Conservation (phyloP, 805 yeast genomes). For the Cyberlindnera samutprakarnensis region DNA sequence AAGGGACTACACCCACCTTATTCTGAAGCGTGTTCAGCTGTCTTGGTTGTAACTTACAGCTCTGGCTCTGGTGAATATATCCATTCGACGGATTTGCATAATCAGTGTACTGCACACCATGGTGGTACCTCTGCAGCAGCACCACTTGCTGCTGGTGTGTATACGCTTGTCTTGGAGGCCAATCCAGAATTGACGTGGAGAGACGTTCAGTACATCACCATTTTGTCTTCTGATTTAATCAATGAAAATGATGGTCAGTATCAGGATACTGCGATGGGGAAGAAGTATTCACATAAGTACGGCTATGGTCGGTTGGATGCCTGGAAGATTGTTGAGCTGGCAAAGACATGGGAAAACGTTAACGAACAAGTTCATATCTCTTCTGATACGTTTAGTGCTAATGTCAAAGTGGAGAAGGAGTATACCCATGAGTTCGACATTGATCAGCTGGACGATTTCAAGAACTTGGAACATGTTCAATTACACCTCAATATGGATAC, state of each 20-base stretch:
- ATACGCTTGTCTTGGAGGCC: slow-evolving; percentile 71
- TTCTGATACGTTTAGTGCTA: slow-evolving; percentile 6
- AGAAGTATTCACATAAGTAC: slow-evolving; percentile 73
- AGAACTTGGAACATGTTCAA: slow-evolving; percentile 77
- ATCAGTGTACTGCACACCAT: slow-evolving; percentile 63
- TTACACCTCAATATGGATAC: slow-evolving; percentile 68
- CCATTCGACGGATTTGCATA: slow-evolving; percentile 75
- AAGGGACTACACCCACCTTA: slow-evolving; percentile 82
- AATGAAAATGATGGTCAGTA: slow-evolving; percentile 62
- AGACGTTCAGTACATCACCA: slow-evolving; percentile 81
- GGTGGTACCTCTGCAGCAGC: slow-evolving; percentile 99
- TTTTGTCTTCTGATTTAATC: slow-evolving; percentile 62
- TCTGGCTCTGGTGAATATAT: slow-evolving; percentile 88
- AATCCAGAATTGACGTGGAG: slow-evolving; percentile 93
- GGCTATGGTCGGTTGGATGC: slow-evolving; percentile 95
- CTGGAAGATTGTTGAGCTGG: slow-evolving; percentile 59
- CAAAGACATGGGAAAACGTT: slow-evolving; percentile 73
- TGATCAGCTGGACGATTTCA: slow-evolving; percentile 52
- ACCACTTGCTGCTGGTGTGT: slow-evolving; percentile 95
- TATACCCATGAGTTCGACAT: slow-evolving; percentile 38
- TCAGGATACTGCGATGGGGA: slow-evolving; percentile 57
- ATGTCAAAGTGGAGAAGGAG: slow-evolving; percentile 7
- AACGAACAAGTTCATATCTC: slow-evolving; percentile 80
- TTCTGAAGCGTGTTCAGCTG: slow-evolving; percentile 91
- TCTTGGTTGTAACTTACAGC: slow-evolving; percentile 86